These are phyloP conservation scores for Podospora tetraspora DNA, from an alignment of 495 filamentous ascomycete genomes.

Conservation along the genomic window DNA sequence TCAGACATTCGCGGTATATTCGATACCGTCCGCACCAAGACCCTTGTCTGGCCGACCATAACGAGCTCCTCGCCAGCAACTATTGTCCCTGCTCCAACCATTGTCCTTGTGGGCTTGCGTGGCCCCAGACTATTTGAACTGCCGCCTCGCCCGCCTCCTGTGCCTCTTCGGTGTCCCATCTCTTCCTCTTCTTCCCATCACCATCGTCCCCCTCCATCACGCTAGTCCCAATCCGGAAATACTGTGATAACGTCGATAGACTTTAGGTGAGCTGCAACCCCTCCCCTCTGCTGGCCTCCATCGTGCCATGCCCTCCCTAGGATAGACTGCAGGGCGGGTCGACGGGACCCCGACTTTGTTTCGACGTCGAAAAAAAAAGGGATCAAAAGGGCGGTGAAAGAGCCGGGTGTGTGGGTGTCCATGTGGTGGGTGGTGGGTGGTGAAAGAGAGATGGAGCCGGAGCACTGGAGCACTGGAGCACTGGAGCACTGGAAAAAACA, in stretches of 20 bases:
- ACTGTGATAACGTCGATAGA: neutral
- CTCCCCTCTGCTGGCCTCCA: neutral
- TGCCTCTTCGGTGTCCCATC: slow-evolving; percentile 1
- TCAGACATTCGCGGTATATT: slow-evolving; percentile 7
- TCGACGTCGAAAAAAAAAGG: neutral
- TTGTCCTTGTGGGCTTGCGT: slow-evolving; percentile 8
- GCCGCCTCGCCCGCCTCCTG: slow-evolving; percentile 8
- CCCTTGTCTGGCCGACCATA: slow-evolving; percentile 5
- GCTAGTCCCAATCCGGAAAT: neutral
- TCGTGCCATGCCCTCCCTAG: neutral
- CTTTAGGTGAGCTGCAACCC: neutral
- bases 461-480: slow-evolving; percentile 4
- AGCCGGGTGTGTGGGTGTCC: neutral
- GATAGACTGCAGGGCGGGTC: too few relatives aligned
- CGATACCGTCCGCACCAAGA: slow-evolving; percentile 1
- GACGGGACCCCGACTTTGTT: neutral
- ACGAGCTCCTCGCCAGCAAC: neutral
- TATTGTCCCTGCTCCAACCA: slow-evolving; percentile 7
- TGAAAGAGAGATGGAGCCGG: slow-evolving; percentile 12
- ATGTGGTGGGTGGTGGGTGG: slow-evolving; percentile 10
- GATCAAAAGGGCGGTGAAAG: neutral
- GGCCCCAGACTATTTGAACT: slow-evolving; percentile 14
- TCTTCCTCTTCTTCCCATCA: slow-evolving; percentile 1
- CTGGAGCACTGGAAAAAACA: slow-evolving; percentile 15
- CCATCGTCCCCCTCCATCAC: neutral